Evolutionary conservation across 2,329 filamentous ascomycete species (phyloP).

Genomic region (Colletotrichum sp.): DNA sequence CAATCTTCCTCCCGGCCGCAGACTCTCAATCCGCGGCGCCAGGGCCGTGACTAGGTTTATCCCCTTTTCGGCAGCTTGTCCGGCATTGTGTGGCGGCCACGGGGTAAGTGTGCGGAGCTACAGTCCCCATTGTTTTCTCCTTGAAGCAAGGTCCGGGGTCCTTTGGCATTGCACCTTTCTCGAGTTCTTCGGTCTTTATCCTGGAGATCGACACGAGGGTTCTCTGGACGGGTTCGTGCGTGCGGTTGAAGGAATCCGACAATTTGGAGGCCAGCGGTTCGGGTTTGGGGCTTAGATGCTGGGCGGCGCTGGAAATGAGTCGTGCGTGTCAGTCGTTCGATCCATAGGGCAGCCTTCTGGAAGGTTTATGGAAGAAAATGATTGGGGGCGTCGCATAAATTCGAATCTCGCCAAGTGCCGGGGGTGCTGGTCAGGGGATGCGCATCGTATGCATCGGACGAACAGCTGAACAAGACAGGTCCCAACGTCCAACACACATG

Average conservation of each 20-base stretch:
- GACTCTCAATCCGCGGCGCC: background rate
- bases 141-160: conserved; percentile 10
- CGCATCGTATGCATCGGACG: conserved; percentile 11
- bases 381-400: background rate
- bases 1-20: conserved; percentile 1
- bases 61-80: conserved; percentile 4
- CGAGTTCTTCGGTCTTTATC: background rate
- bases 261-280: background rate
- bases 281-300: conserved; percentile 5
- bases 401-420: conserved; percentile 11
- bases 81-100: background rate
- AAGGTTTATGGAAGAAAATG: background rate
- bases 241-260: background rate
- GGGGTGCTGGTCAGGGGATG: background rate
- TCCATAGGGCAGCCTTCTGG: background rate
- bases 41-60: background rate
- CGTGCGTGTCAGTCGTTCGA: background rate
- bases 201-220: conserved; percentile 15
- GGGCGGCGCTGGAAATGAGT: background rate
- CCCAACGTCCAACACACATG: background rate
- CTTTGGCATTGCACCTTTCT: background rate
- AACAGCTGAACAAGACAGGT: background rate
- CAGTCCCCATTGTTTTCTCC: background rate
- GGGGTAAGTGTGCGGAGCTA: conserved; percentile 5
- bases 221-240: background rate